Evolutionary conservation across 2,329 filamentous ascomycete species (phyloP).

Genomic region (Phyllosticta paracitricarpa): DNA sequence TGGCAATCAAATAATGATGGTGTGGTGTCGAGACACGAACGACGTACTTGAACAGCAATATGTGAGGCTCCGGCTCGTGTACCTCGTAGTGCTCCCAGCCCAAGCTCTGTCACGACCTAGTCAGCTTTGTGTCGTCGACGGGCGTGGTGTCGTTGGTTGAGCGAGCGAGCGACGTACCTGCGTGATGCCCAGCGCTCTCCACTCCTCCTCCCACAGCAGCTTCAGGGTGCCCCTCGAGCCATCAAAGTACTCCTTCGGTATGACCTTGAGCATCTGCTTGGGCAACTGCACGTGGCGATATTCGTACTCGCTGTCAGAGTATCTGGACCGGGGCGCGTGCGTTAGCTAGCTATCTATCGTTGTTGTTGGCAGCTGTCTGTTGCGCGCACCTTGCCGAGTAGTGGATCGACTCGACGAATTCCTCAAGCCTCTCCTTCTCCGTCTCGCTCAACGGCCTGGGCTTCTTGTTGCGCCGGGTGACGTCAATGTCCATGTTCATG

Average conservation of each 20-base stretch:
- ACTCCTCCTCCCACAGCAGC: conserved; percentile 96
- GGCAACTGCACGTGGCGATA: conserved; percentile 97
- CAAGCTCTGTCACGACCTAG: conserved; percentile 57
- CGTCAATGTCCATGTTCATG: conserved; percentile 57
- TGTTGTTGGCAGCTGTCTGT: not conserved
- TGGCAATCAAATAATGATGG: conserved; percentile 3
- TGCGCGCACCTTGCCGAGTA: conserved; percentile 73
- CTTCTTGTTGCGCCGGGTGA: conserved; percentile 73
- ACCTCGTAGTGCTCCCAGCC: conserved; percentile 99
- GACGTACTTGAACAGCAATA: conserved; percentile 92
- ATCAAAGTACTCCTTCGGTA: conserved; percentile 92
- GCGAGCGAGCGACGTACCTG: conserved; percentile 52
- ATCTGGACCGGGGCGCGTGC: conserved; percentile 45
- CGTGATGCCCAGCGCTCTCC: conserved; percentile 92
- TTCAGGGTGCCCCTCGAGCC: conserved; percentile 83
- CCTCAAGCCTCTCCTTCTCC: conserved; percentile 76
- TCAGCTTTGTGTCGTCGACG: not conserved
- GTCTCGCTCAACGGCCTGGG: conserved; percentile 69
- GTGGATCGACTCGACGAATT: conserved; percentile 88
- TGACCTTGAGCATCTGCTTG: conserved; percentile 95
- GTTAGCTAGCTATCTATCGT: not conserved
- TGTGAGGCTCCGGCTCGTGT: conserved; percentile 96
- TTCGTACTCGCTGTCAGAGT: conserved; percentile 85
- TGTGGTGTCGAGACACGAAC: not conserved
- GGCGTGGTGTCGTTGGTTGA: not conserved